Evolutionary conservation across 768 basidiomycete genomes (phyloP).

Genomic region (Pluteus cervinus): DNA sequence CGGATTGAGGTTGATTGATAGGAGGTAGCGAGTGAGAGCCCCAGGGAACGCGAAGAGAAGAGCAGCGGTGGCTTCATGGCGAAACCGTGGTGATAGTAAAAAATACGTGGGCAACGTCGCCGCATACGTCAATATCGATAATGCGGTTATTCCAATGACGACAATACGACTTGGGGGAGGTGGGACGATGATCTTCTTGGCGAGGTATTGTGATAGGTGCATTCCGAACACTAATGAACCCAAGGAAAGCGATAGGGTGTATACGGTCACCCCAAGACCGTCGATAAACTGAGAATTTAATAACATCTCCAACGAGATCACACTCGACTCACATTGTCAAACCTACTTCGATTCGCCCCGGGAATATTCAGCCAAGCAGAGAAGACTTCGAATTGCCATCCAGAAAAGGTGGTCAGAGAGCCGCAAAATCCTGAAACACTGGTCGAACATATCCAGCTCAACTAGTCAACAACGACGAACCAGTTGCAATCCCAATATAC

Average conservation of each 20-base stretch:
- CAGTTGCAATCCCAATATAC: constrained; percentile 85
- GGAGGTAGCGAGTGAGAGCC: constrained; percentile 73
- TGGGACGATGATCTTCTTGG: constrained; percentile 18
- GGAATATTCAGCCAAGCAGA: constrained; percentile 73
- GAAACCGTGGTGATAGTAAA: constrained; percentile 57
- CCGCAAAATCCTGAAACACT: constrained; percentile 84
- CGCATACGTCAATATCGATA: constrained; percentile 64
- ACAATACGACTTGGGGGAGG: constrained; percentile 35
- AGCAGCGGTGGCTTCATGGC: constrained; percentile 79
- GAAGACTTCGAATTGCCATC: constrained; percentile 90
- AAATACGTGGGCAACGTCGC: constrained; percentile 78
- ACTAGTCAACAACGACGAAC: too few relatives aligned
- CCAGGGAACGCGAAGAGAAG: constrained; percentile 89
- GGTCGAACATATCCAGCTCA: too few relatives aligned
- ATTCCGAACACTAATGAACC: constrained; percentile 71
- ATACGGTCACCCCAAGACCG: constrained; percentile 71
- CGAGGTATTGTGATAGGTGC: constrained; percentile 34
- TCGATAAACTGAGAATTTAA: constrained; percentile 64
- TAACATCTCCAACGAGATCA: background rate
- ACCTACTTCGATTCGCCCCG: constrained; percentile 48
- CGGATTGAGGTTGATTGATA: constrained; percentile 70
- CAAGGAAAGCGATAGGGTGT: constrained; percentile 75
- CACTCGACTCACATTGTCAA: constrained; percentile 70
- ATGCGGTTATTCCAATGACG: constrained; percentile 43
- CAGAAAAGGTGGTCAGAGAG: constrained; percentile 92